These are phyloP conservation scores for Irpex rosettiformis DNA, from an alignment of 1,284 basidiomycete genomes.

Conservation along the genomic window DNA sequence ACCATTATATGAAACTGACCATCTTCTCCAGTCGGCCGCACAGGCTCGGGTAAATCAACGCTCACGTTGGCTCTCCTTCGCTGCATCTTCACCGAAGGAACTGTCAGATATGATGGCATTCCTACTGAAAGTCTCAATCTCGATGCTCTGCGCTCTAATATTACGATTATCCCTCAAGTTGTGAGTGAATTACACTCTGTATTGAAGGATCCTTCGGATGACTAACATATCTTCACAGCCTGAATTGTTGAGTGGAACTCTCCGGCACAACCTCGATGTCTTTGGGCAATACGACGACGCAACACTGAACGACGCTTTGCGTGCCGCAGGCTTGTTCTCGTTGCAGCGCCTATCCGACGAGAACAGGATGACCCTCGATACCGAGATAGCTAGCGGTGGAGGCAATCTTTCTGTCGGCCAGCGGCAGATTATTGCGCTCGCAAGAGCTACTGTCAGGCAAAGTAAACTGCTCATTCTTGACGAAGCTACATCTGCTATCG, in stretches of 20 bases:
- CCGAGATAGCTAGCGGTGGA: constrained; percentile 51
- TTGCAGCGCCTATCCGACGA: constrained; percentile 47
- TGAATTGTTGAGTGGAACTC: constrained; percentile 56
- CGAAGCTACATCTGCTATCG: constrained; percentile 39
- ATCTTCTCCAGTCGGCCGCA: constrained; percentile 56
- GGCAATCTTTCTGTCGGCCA: constrained; percentile 70
- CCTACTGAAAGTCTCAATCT: constrained; percentile 49
- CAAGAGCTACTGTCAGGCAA: constrained; percentile 51
- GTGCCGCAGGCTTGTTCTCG: constrained; percentile 50
- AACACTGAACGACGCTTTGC: constrained; percentile 49
- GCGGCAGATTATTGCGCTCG: constrained; percentile 60
- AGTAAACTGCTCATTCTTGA: constrained; percentile 61
- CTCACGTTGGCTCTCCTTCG: constrained; percentile 36
- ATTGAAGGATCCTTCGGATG: constrained; percentile 8
- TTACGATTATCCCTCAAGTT: constrained; percentile 47
- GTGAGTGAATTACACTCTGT: constrained; percentile 19
- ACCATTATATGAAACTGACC: constrained; percentile 6
- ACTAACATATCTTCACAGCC: constrained; percentile 37
- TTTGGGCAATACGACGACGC: constrained; percentile 74
- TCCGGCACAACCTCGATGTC: constrained; percentile 64
- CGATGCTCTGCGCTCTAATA: constrained; percentile 47
- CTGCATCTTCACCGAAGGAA: constrained; percentile 42
- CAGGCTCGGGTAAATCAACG: constrained; percentile 69
- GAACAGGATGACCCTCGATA: constrained; percentile 46
- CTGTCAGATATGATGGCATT: constrained; percentile 32